Base-by-base conservation (phyloP, 768 basidiomycete species). In the Lentinula aciculospora region DNA sequence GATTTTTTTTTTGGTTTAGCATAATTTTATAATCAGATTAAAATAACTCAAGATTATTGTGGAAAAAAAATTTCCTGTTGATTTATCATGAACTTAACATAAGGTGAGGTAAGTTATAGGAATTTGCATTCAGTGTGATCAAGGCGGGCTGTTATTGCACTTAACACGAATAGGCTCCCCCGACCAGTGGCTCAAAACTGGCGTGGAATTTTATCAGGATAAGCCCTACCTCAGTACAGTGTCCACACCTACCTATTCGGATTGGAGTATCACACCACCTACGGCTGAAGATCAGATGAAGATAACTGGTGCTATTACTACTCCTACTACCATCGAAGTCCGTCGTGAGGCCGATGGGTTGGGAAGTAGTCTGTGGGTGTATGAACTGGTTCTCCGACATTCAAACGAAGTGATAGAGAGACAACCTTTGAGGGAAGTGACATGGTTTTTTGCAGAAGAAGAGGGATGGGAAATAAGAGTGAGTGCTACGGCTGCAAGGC, bases 401-500 rank as follows among this genome's bases (percentile, higher is more conserved):
- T 44, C 44, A 7, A 54, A 54, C 12, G 29, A 56, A 15, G 46
- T 48, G 29, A 4, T 56, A 9, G 54, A 56, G 28, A 60, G 59
- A 19, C 36, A 48, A 3, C 54, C 54, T 17, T 49, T 60, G 46
- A 49, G 59, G 21, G 59, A 60, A 34, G 46, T 55, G n/a, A 48
- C 59, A 7, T 60, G 59, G 59, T 56, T 60, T n/a, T 50, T 60
- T 42, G 59, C 54, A 13, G 54, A 60, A 36, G 34, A 60, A 60
- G 59, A 48, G 25, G 59, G 59, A 17, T 60, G 59, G 59, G 44
- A 39, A 12, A 42, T 60, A 12, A 36, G 28, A 15, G 37, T 56
- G 9, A 48, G 59, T 9, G 54, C 54, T 6, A 56, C 39, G 45
- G 54, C 53, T 50, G 59, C 59, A 7, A 47, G 59, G 28, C 59